Conservation (phyloP, 2,329 filamentous ascomycete species). For the Penicillium olsonii region DNA sequence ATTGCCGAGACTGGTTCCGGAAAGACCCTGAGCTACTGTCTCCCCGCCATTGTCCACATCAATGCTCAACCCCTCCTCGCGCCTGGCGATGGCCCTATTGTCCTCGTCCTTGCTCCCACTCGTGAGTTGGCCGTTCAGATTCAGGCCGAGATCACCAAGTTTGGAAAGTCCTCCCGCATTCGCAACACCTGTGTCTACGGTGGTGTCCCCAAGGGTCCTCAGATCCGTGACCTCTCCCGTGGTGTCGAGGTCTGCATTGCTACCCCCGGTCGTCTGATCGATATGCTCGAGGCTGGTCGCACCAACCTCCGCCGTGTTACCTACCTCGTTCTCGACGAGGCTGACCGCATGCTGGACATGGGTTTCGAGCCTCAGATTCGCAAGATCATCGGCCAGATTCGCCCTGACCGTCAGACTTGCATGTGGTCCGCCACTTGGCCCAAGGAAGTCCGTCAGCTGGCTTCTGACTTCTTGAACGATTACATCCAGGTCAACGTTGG, state of each 20-base stretch:
- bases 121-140: slow-evolving; percentile 98
- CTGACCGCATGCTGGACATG: slow-evolving; percentile 99
- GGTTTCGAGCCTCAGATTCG: slow-evolving; percentile 99
- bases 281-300: slow-evolving; percentile 97
- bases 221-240: slow-evolving; percentile 90
- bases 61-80: slow-evolving; percentile 96
- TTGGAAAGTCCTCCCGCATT: slow-evolving; percentile 95
- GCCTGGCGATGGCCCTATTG: slow-evolving; percentile 93
- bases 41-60: slow-evolving; percentile 98
- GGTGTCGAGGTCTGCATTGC: slow-evolving; percentile 99
- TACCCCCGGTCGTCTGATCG: slow-evolving; percentile 94
- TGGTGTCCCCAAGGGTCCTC: slow-evolving; percentile 95
- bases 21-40: slow-evolving; percentile 98
- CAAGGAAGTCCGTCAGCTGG: slow-evolving; percentile 93
- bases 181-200: slow-evolving; percentile 99
- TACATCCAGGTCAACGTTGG: slow-evolving; percentile 99
- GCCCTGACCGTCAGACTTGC: slow-evolving; percentile 96
- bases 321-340: slow-evolving; percentile 97
- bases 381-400: slow-evolving; percentile 97
- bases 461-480: slow-evolving; percentile 85
- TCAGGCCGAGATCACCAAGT: slow-evolving; percentile 97
- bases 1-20: slow-evolving; percentile 99
- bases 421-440: slow-evolving; percentile 99
- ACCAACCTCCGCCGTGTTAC: slow-evolving; percentile 98
- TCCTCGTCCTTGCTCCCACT: slow-evolving; percentile 91